Base-by-base conservation (phyloP, 176 grass and related monocot genomes). In the Phyllostachys edulis region DNA sequence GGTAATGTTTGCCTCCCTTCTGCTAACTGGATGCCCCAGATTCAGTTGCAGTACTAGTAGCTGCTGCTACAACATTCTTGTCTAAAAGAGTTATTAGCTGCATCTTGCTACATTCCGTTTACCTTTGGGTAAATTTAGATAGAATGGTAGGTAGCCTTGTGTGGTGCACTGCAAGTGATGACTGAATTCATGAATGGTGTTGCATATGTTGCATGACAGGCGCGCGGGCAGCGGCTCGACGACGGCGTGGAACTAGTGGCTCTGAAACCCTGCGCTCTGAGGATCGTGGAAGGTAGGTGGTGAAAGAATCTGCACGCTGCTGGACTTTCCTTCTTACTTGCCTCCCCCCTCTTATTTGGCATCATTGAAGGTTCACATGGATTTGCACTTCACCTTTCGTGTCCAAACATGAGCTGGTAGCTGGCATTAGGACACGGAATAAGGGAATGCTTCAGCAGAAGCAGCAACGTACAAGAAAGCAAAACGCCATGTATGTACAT, bases 161-260 rank as follows among this genome's bases (percentile, higher is more conserved):
- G 34, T 69, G 44, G 77, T 8, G n/a, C 10, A 3, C 9, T 46
- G 23, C 5, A 34, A 24, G 6, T 5, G 4, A 12, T 3, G 5
- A 7, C 18, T 47, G n/a, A 18, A 34, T 0, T 84, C 6, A 56
- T 26, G 29, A 47, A 21, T 61, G 63, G 52, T 0, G 39, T 18
- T 1, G 24, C 54, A 32, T 63, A 29, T 46, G 67, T 56, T 80
- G 75, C 67, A 45, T 82, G 81, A 47, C 90, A 99, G 97, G 90
- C 75, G 24, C 87, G 97, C 3, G 97, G 91, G 54, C 89, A 82
- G 23, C 86, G 91, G 84, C 84, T 94, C 9, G 88, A 90, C 5
- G 91, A 96, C 47, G 88, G 87, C 87, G 89, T 96, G 84, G 97
- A 99, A 77, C 82, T 99, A 78, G 60, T 86, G 84, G 80, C 88